Evolutionary conservation across 495 filamentous ascomycete species (phyloP).

Genomic region (Cercophora scortea): DNA sequence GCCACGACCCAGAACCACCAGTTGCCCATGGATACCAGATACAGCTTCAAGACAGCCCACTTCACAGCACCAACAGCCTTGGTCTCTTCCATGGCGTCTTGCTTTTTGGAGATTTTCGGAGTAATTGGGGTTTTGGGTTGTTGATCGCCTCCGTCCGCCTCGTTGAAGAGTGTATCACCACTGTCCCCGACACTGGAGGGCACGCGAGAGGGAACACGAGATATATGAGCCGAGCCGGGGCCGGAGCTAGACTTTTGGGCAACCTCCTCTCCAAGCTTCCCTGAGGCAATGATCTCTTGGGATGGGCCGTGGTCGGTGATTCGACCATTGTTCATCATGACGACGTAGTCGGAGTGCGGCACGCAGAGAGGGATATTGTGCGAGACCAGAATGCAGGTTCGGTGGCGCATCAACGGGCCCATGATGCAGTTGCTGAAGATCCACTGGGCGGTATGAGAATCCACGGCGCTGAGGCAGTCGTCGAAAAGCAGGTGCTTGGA

Average conservation of each 20-base stretch:
- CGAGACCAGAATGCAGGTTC: slow-evolving; percentile 95
- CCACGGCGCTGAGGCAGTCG: slow-evolving; percentile 96
- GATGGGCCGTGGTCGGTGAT: slow-evolving; percentile 68
- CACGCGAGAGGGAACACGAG: slow-evolving; percentile 63
- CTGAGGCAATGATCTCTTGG: slow-evolving; percentile 69
- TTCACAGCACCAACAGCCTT: slow-evolving; percentile 83
- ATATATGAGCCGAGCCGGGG: slow-evolving; percentile 56
- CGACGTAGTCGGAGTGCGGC: slow-evolving; percentile 68
- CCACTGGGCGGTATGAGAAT: slow-evolving; percentile 97
- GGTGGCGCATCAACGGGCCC: slow-evolving; percentile 77
- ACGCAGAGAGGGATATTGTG: slow-evolving; percentile 86
- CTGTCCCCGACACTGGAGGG: slow-evolving; percentile 58
- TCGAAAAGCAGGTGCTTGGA: slow-evolving; percentile 86
- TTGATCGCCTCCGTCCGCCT: slow-evolving; percentile 26
- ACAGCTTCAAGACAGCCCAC: slow-evolving; percentile 74
- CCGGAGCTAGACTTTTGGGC: slow-evolving; percentile 56
- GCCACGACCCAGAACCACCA: slow-evolving; percentile 92
- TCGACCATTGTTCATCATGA: slow-evolving; percentile 81
- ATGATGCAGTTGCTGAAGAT: slow-evolving; percentile 91
- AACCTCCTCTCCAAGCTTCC: slow-evolving; percentile 73
- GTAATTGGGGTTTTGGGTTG: slow-evolving; percentile 26
- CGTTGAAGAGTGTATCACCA: slow-evolving; percentile 37
- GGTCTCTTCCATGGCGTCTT: slow-evolving; percentile 54
- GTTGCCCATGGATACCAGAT: slow-evolving; percentile 78
- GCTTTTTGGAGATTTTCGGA: slow-evolving; percentile 40